Base-by-base conservation (phyloP, 83 land plant genomes). In the Thuja plicata region DNA sequence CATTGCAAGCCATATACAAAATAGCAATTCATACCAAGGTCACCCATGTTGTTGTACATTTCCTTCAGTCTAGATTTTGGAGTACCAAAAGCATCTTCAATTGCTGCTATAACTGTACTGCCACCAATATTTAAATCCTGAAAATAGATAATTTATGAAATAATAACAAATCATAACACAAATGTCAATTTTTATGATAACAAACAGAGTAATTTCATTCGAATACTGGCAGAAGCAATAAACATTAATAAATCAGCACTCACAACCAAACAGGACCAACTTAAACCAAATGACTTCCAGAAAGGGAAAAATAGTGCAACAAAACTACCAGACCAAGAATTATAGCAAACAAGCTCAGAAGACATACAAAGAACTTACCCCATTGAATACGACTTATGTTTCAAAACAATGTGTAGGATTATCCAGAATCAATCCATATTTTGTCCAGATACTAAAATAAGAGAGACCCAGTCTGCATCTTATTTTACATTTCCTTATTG, bases 81-180 rank as follows among this genome's bases (percentile, higher is more conserved):
- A 54, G 94, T 94, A 70, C 99, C 98, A 91, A 95, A 94, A 52
- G 95, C 97, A 88, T 98, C 99, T 93, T 93, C 94, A 77, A 98
- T 90, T 60, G 99, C 99, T 62, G 96, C 91, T 43, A 93, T 70
- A 32, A 98, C 98, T 71, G 91, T 88, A 91, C 96, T 91, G 9
- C 94, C 95, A 86, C 99, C 99, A 91, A 97, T 92, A 85, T 96
- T 97, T 74, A 98, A 91, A 90, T 97, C 99, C 99, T 98, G 92
- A 79, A 86, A 52, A 52, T 54, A 84, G 46, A 40, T 17, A 52
- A 73, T 17, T 40, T 43, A 37, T n/a, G 17, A 89, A 86, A 46
- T 43, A 85, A 87, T 40, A 41, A 57, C 35, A 13, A 15, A 77
- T 52, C 8, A 57, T 40, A 76, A 40, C 27, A 40, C 0, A 9